Conservation (phyloP, 371 early-diverging fungal species). For the Cokeromyces recurvatus region DNA sequence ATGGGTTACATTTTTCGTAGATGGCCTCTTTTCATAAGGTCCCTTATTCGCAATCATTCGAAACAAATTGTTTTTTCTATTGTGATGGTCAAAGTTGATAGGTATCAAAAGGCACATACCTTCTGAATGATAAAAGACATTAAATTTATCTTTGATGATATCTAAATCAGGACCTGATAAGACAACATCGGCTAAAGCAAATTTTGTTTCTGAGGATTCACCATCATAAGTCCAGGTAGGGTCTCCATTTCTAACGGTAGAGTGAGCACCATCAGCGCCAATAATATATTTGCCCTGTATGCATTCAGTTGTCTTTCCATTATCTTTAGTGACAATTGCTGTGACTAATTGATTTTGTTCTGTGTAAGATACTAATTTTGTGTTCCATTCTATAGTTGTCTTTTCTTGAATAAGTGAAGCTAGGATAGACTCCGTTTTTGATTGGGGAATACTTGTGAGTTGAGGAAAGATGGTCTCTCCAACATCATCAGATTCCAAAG, state of each 20-base stretch:
- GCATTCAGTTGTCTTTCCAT: background rate
- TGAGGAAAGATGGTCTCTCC: conserved; percentile 25
- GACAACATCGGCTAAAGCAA: conserved; percentile 22
- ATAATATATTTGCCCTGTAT: conserved; percentile 19
- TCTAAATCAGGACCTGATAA: conserved; percentile 1
- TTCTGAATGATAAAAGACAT: background rate
- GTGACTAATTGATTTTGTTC: conserved; percentile 14
- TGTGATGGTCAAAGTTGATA: background rate
- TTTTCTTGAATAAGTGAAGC: background rate
- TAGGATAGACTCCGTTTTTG: conserved; percentile 15
- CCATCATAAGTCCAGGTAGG: conserved; percentile 27
- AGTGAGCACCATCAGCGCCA: conserved; percentile 30
- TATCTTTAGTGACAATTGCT: background rate
- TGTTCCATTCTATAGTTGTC: conserved; percentile 15
- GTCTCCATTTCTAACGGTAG: conserved; percentile 18
- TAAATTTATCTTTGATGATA: background rate
- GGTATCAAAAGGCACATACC: background rate
- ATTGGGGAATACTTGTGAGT: conserved; percentile 23
- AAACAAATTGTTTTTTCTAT: background rate
- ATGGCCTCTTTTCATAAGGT: background rate
- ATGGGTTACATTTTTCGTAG: background rate
- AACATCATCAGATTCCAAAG: background rate
- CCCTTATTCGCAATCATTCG: conserved; percentile 1
- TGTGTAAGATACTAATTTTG: conserved; percentile 12
- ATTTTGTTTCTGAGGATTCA: conserved; percentile 7